A percentile compares a stretch with the other conserved stretches of the same genome.
Evolutionary conservation across 768 basidiomycete genomes (phyloP).

Genomic region (Hirschioporus abietinus): DNA sequence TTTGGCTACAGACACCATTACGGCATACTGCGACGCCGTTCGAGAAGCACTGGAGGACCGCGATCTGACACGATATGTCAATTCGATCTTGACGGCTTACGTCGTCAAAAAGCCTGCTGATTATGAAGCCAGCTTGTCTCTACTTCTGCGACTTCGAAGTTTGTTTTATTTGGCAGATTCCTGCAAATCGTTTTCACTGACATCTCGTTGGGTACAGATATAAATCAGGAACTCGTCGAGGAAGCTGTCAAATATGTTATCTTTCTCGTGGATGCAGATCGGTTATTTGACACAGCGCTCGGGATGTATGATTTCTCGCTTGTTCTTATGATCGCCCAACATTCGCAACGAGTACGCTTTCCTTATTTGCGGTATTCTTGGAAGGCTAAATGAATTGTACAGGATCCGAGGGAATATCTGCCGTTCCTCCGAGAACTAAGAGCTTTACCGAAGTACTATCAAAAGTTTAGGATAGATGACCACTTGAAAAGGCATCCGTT

Average conservation of each 20-base stretch:
- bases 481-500: conserved; percentile 72
- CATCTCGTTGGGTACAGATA: conserved; percentile 29
- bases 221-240: conserved; percentile 74
- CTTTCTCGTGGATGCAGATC: conserved; percentile 91
- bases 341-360: conserved; percentile 80
- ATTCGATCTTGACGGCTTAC: conserved; percentile 87
- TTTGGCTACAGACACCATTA: conserved; percentile 52
- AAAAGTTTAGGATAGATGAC: conserved; percentile 89
- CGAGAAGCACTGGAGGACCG: conserved; percentile 63
- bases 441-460: conserved; percentile 73
- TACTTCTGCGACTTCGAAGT: conserved; percentile 75
- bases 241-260: conserved; percentile 98
- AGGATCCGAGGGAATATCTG: conserved; percentile 98
- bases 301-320: conserved; percentile 99
- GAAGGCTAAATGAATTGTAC: conserved; percentile 9
- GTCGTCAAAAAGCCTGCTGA: conserved; percentile 90
- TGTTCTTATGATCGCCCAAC: conserved; percentile 93
- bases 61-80: conserved; percentile 77
- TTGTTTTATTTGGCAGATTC: neutral
- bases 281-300: conserved; percentile 87
- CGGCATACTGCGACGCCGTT: conserved; percentile 71
- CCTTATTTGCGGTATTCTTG: conserved; percentile 3
- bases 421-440: conserved; percentile 93
- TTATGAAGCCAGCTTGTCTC: conserved; percentile 74
- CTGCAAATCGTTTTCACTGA: conserved; percentile 3